Conservation (phyloP, 768 basidiomycete genomes). For the Russula vinacea region DNA sequence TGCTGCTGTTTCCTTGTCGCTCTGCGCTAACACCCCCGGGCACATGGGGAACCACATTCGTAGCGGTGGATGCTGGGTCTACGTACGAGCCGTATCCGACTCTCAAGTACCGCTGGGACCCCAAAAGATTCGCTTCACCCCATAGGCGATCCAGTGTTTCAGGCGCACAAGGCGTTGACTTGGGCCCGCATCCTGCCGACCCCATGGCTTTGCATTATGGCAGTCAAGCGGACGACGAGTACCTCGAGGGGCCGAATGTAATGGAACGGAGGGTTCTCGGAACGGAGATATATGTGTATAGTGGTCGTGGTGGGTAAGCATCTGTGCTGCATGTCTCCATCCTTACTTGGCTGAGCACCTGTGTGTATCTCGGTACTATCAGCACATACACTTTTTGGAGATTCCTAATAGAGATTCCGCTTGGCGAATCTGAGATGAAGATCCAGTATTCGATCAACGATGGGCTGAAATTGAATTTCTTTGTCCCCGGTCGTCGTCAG, state of each 20-base stretch:
- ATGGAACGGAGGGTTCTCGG: conserved; percentile 48
- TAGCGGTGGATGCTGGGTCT: conserved; percentile 77
- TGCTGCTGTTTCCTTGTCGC: conserved; percentile 31
- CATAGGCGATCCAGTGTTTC: conserved; percentile 21
- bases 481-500: conserved; percentile 72
- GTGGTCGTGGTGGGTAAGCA: conserved; percentile 49
- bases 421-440: conserved; percentile 66
- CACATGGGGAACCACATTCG: neutral
- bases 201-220: conserved; percentile 49
- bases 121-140: conserved; percentile 38
- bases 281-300: conserved; percentile 73
- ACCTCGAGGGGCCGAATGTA: conserved; percentile 33
- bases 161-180: conserved; percentile 46
- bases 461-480: conserved; percentile 74
- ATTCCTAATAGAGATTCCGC: conserved; percentile 79
- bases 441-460: conserved; percentile 81
- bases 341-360: neutral
- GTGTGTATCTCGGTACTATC: neutral
- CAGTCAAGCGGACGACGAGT: neutral
- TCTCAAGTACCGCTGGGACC: conserved; percentile 73
- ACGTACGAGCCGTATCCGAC: conserved; percentile 71
- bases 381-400: conserved; percentile 95
- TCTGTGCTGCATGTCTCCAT: neutral
- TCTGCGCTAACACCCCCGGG: neutral
- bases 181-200: conserved; percentile 73